Conservation (phyloP, 352 stramenopile genomes). For the Globisporangium splendens region DNA sequence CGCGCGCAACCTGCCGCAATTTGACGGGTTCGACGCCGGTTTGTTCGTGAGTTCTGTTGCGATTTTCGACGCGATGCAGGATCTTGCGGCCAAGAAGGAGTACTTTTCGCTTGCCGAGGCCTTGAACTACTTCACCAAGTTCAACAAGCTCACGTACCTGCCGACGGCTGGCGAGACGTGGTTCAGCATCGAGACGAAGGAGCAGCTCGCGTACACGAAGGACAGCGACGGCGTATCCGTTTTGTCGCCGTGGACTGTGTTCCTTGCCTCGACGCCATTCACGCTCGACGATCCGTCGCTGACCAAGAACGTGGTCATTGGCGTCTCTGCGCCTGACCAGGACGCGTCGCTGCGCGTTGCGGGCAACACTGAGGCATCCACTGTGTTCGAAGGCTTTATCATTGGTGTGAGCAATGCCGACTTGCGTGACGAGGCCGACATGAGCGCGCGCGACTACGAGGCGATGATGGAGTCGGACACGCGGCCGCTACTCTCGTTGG, state of each 20-base stretch:
- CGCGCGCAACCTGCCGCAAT: constrained; percentile 42
- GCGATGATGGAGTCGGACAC: constrained; percentile 21
- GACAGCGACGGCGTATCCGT: constrained; percentile 63
- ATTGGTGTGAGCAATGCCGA: constrained; percentile 65
- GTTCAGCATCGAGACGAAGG: constrained; percentile 83
- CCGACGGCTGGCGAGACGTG: constrained; percentile 68
- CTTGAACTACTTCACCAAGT: constrained; percentile 64
- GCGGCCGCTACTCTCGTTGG: constrained; percentile 41
- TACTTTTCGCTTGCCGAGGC: constrained; percentile 80
- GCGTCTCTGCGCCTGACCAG: constrained; percentile 52
- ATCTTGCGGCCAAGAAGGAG: constrained; percentile 49
- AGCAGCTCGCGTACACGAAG: constrained; percentile 74
- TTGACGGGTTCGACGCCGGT: constrained; percentile 67
- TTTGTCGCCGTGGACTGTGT: constrained; percentile 74
- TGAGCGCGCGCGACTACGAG: constrained; percentile 23
- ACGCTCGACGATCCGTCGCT: constrained; percentile 30
- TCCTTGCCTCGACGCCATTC: constrained; percentile 59
- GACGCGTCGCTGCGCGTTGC: constrained; percentile 67
- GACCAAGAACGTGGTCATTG: constrained; percentile 80
- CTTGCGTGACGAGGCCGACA: constrained; percentile 19
- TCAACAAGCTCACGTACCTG: constrained; percentile 60
- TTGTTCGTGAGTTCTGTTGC: constrained; percentile 65
- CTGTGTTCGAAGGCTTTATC: constrained; percentile 68
- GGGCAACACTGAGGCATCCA: constrained; percentile 45
- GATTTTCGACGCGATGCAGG: constrained; percentile 68